Evolutionary conservation across 2,329 filamentous ascomycete genomes (phyloP), one percentile per base, ranked within the genome.

Genomic region (Pyricularia grisea): DNA sequence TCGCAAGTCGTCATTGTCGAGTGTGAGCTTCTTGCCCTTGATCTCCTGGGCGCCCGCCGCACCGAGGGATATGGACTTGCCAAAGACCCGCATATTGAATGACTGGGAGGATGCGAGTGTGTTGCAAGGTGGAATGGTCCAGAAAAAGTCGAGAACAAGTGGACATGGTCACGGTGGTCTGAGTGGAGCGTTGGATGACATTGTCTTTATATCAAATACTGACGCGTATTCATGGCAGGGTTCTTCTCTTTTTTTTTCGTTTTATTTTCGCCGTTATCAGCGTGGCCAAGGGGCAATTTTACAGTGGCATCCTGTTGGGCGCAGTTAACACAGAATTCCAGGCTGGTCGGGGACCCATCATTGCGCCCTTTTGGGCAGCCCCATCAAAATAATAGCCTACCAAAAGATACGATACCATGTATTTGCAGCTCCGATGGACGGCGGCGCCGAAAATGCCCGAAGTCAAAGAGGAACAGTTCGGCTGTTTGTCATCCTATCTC

Each of bases 1-100:
- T 28, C 78, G 75, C 64, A 82, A 75, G 69, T 81, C 77, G 71
- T 82, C 78, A 70, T 81, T 81, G 68, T 79, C 76, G 23, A 81
- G 74, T 71, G 75, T 76, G n/a, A 50, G 63, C n/a, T 64, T 36
- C 25, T 60, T 36, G 36, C 65, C 65, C 65, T 42, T 23, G 33
- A 66, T 25, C 33, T 66, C 65, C 20, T 66, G 31, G 31, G 65
- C 65, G 3, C 65, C 65, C 33, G 65, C 30, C 23, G 30, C 31
- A 20, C 23, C 31, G 65, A 42, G 12, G 28, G 58, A 61, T 23
- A 61, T 25, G 9, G 23, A 27, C 58, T 61, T 61, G 58, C 58
- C 58, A 61, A 61, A 61, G 58, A 61, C 58, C 58, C 25, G n/a
- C 58, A 61, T 61, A 23, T 23, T 9, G 58, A 61, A 2, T 60